These are phyloP conservation scores for Arabidopsis arenosa DNA, from an alignment of 345 rosid genomes.

Conservation along the genomic window DNA sequence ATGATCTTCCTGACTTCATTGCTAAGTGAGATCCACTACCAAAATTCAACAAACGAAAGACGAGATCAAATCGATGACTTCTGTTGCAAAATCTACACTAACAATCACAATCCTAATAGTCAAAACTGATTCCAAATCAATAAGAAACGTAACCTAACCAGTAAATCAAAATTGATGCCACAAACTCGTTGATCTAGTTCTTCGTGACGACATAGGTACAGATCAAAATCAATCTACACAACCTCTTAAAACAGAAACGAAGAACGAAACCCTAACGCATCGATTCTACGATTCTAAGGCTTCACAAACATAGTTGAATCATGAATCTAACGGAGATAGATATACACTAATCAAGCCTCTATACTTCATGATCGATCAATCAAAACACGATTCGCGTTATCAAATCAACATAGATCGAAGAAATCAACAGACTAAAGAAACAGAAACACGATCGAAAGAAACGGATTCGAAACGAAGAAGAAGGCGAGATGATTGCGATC, in stretches of 20 bases:
- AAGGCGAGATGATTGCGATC: not conserved
- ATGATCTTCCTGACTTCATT: constrained; percentile 74
- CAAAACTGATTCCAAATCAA: constrained; percentile 16
- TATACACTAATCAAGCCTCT: not conserved
- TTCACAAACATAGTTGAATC: not conserved
- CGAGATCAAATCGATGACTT: constrained; percentile 2
- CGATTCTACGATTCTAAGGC: constrained; percentile 4
- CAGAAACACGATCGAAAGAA: constrained; percentile 6
- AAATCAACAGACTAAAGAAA: not conserved
- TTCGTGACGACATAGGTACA: not conserved
- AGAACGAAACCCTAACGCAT: constrained; percentile 1
- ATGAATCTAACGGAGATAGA: not conserved
- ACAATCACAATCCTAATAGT: not conserved
- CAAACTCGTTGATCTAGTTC: not conserved
- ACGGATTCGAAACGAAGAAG: constrained; percentile 7
- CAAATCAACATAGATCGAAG: constrained; percentile 31
- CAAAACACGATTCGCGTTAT: not conserved
- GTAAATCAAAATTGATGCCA: constrained; percentile 5
- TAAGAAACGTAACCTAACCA: not conserved
- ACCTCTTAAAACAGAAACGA: not conserved
- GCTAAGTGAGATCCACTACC: constrained; percentile 29
- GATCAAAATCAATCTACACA: constrained; percentile 21
- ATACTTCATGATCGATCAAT: constrained; percentile 8
- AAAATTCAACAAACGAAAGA: constrained; percentile 2
- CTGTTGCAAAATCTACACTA: not conserved